A percentile compares a stretch with the other conserved stretches of the same genome.
Conservation (phyloP, 495 filamentous ascomycete genomes). For the Hyaloscypha bicolor region DNA sequence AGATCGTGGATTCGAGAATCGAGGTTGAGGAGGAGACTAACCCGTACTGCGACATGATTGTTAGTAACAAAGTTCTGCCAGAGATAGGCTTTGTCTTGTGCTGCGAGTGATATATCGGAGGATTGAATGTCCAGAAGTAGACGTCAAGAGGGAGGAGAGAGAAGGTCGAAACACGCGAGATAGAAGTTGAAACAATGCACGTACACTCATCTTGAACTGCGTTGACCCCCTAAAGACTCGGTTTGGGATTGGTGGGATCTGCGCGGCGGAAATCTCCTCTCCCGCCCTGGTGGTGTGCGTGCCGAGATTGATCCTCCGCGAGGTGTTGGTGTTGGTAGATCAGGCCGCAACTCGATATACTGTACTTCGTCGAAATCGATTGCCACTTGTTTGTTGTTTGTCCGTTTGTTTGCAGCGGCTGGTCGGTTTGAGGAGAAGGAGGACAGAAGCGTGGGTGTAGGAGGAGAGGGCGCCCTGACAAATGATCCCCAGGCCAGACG, state of each 20-base stretch:
- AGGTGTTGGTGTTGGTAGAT: neutral
- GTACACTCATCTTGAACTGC: conserved; percentile 40
- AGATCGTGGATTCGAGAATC: neutral
- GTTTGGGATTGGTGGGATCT: conserved; percentile 4
- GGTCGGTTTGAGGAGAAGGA: neutral
- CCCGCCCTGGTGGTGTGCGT: neutral
- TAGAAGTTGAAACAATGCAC: conserved; percentile 31
- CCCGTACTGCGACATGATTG: conserved; percentile 34
- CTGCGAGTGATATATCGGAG: conserved; percentile 8
- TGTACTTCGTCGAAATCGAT: neutral
- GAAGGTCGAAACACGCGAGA: conserved; percentile 14
- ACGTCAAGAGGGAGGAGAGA: conserved; percentile 1
- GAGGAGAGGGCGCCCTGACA: neutral
- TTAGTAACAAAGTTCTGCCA: conserved; percentile 29
- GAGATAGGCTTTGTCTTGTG: conserved; percentile 33
- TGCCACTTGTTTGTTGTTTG: neutral
- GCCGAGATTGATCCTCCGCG: neutral
- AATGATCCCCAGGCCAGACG: conserved; percentile 21
- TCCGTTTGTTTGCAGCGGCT: too few relatives aligned
- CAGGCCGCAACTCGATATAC: neutral
- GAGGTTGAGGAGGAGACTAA: conserved; percentile 20
- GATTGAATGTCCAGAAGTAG: conserved; percentile 16
- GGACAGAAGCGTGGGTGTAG: neutral
- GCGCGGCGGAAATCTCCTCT: neutral
- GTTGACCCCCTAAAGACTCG: conserved; percentile 16